Evolutionary conservation across 2,329 filamentous ascomycete genomes (phyloP), one percentile per base, ranked within the genome.

Genomic region (Fusarium avenaceum): DNA sequence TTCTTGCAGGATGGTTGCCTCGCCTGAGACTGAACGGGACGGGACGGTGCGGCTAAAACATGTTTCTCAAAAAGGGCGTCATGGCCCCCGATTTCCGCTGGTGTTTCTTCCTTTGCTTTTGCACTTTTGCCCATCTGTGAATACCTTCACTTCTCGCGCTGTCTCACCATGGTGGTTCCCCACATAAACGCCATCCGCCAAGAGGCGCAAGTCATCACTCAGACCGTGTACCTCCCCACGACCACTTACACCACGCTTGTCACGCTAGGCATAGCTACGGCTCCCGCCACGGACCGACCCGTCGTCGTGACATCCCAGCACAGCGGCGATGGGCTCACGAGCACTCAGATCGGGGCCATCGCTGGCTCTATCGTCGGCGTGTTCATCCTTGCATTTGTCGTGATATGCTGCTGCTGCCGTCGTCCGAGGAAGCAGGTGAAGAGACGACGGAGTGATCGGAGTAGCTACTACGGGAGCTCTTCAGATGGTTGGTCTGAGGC

Each of bases 271-370:
- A 56, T 67, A 6, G 39, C 61, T n/a, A 20, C 59, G n/a, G 59
- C 61, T 43, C 38, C 57, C 22, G 59, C 64, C 5, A 66, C 61
- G 32, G 57, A 61, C 53, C 45, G 55, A 54, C 38, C 67, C 60
- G 52, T 62, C 44, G 49, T 58, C 48, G 47, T 66, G 32, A 40
- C 63, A 44, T 39, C 61, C 17, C 58, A 67, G 14, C 72, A 67
- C 19, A 63, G 58, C 26, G 44, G 56, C 11, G 65, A 57, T 8
- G 75, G 73, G 10, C 74, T 82, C 5, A 77, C 75, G 1, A 71
- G 76, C 26, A 74, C 69, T n/a, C 74, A 82, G 48, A 76, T 84
- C 30, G 81, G 80, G 7, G 81, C 77, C 39, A 80, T 84, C 19
- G 69, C 81, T 3, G 81, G 81, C 28, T 76, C 76, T 33, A 62